Base-by-base conservation (phyloP, 2,329 filamentous ascomycete species). In the Leptographium procerum region DNA sequence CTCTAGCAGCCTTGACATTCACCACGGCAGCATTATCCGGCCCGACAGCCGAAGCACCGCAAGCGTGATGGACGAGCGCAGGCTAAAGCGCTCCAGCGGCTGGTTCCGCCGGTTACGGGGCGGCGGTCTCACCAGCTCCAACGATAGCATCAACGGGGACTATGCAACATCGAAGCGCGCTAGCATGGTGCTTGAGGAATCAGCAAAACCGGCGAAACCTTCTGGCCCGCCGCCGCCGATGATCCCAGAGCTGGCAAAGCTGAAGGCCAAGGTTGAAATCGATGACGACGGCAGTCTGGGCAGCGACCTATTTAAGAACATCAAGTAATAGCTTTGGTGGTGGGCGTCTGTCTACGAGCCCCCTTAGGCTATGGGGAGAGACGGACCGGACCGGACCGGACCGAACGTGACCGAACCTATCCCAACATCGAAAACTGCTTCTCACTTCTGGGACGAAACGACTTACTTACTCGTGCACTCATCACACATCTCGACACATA, bases 71-170 rank as follows among this genome's bases (percentile, higher is more conserved):
- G 79, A 79, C 64, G 77, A 80, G 34, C 78, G 75, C 64, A 82
- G 79, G 68, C 69, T 76, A 61, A 82, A 75, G 67, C 78, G 81
- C 60, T 72, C 72, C 64, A 84, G 81, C 65, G 79, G 80, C 45
- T 84, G 80, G 80, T 84, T 84, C 65, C 75, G 76, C 63, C 75
- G 80, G 59, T 72, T 84, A 64, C 74, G 77, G 59, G 70, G 71
- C 36, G 67, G 65, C 50, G 59, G 43, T 28, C 2, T 53, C 9
- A 57, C 48, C 72, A 59, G 57, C 56, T 60, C 55, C 16, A 55
- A 31, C 56, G 59, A 57, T 31, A 61, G 57, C 48, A n/a, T 59
- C 56, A 36, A 43, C 22, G 61, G 67, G 11, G 62, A 65, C 9
- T 61, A 66, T 50, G 69, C 60, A 22, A 10, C 45, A 19, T 66